phyloP scores from a whole-genome alignment of 2,329 filamentous ascomycete species.

The Scytalidium sp. region DNA sequence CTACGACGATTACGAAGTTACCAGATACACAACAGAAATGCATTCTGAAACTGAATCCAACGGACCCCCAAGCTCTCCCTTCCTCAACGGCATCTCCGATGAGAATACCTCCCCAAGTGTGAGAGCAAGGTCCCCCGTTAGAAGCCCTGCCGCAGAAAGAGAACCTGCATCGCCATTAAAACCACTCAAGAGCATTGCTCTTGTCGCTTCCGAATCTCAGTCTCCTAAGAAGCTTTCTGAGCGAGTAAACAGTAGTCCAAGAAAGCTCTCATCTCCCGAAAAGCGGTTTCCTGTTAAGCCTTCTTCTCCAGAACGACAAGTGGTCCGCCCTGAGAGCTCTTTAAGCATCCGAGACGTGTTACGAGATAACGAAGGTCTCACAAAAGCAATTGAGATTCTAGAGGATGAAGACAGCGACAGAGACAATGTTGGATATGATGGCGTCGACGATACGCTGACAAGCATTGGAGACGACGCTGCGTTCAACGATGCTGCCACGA shows the following conservation, averaged over 20 bases:
- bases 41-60: constrained; percentile 19
- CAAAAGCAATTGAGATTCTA: constrained; percentile 59
- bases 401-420: constrained; percentile 43
- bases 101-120: constrained; percentile 28
- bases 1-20: constrained; percentile 21
- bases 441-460: constrained; percentile 23
- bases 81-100: constrained; percentile 19
- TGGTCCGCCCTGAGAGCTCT: constrained; percentile 13
- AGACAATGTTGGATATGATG: constrained; percentile 21
- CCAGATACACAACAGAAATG: constrained; percentile 16
- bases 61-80: constrained; percentile 26
- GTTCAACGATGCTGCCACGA: constrained; percentile 26
- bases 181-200: constrained; percentile 25
- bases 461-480: constrained; percentile 29
- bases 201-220: constrained; percentile 10
- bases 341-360: constrained; percentile 48
- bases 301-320: constrained; percentile 22
- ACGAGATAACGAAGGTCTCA: constrained; percentile 52
- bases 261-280: constrained; percentile 46
- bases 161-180: constrained; percentile 23
- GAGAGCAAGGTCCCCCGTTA: constrained; percentile 14
- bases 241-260: constrained; percentile 36
- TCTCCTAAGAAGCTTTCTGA: constrained; percentile 18
- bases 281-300: constrained; percentile 62
- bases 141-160: constrained; percentile 19